These are phyloP conservation scores for Scytalidium lignicola DNA, from an alignment of 2,329 filamentous ascomycete species.

Conservation along the genomic window DNA sequence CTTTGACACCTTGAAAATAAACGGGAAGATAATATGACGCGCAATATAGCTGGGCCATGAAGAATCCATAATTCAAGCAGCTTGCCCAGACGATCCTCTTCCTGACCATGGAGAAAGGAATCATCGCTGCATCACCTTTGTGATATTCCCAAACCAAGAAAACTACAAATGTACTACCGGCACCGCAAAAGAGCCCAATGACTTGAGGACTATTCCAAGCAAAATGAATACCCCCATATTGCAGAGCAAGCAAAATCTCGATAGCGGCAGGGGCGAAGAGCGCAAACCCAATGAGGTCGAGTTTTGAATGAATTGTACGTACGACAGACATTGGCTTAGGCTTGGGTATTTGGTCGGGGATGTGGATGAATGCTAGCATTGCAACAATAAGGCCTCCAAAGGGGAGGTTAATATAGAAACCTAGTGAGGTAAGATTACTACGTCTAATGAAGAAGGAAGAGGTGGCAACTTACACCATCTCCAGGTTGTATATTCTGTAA, in stretches of 20 bases:
- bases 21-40: slow-evolving; percentile 6
- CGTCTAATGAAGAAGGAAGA: not conserved
- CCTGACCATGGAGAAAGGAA: slow-evolving; percentile 18
- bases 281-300: slow-evolving; percentile 29
- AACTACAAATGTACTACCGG: slow-evolving; percentile 12
- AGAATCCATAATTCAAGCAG: slow-evolving; percentile 6
- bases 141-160: slow-evolving; percentile 21
- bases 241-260: slow-evolving; percentile 28
- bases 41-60: not conserved
- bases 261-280: slow-evolving; percentile 27
- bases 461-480: slow-evolving; percentile 25
- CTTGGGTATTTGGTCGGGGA: slow-evolving; percentile 16
- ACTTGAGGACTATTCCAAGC: slow-evolving; percentile 24
- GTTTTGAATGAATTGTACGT: slow-evolving; percentile 6
- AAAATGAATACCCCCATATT: slow-evolving; percentile 28
- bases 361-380: slow-evolving; percentile 30
- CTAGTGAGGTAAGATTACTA: not conserved
- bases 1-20: slow-evolving; percentile 24
- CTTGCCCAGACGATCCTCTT: slow-evolving; percentile 13
- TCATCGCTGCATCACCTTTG: slow-evolving; percentile 21
- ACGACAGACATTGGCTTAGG: slow-evolving; percentile 11
- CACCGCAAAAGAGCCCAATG: slow-evolving; percentile 22
- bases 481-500: slow-evolving; percentile 29
- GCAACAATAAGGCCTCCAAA: slow-evolving; percentile 29
- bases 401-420: slow-evolving; percentile 34